A percentile compares a stretch with the other conserved stretches of the same genome.
Evolutionary conservation across 306 rosid genomes (phyloP).

Genomic region (Pyrus bretschneideri): DNA sequence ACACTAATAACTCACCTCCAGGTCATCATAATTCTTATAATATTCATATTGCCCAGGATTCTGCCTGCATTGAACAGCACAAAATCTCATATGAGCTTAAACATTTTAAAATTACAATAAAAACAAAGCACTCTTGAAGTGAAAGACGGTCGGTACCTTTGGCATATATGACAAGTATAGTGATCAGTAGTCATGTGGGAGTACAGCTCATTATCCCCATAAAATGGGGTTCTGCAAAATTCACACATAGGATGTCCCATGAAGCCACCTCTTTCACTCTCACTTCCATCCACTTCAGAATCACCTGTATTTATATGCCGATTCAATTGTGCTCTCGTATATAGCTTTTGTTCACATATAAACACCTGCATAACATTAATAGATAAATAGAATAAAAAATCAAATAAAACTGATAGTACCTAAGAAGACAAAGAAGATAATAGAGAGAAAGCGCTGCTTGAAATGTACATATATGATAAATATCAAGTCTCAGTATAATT

Average conservation of each 20-base stretch:
- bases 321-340: constrained; percentile 69
- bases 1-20: constrained; percentile 61
- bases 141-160: constrained; percentile 38
- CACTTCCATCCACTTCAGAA: constrained; percentile 94
- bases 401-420: not conserved
- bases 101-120: not conserved
- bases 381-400: too few species aligned
- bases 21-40: constrained; percentile 84
- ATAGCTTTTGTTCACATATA: constrained; percentile 92
- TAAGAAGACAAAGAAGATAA: not conserved
- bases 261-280: constrained; percentile 98
- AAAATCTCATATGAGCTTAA: not conserved
- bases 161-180: constrained; percentile 91
- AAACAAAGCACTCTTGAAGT: not conserved
- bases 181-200: constrained; percentile 92
- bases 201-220: constrained; percentile 88
- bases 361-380: constrained; percentile 43
- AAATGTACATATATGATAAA: not conserved
- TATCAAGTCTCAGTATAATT: not conserved
- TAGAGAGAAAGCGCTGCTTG: not conserved
- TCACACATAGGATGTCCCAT: constrained; percentile 95
- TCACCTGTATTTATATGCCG: constrained; percentile 78
- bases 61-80: constrained; percentile 49
- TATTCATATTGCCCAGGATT: constrained; percentile 86
- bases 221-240: constrained; percentile 77